Percentiles rank a stretch among this genome's conserved stretches.
Evolutionary conservation across 2,329 filamentous ascomycete genomes (phyloP).

Genomic region (Exophiala dermatitidis): DNA sequence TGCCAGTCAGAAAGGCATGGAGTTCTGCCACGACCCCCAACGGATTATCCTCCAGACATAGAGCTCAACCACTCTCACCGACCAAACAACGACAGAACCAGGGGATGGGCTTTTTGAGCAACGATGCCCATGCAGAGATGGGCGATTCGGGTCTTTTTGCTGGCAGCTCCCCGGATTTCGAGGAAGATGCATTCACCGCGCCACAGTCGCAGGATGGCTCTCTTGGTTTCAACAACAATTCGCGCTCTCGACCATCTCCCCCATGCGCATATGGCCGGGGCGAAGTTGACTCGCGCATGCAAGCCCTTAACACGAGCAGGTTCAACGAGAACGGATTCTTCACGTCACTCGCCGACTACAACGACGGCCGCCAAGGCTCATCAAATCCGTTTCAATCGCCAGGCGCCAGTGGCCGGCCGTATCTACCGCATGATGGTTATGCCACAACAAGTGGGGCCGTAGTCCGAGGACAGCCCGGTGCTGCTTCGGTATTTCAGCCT

Average conservation of each 20-base stretch:
- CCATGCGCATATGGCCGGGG: conserved; percentile 3
- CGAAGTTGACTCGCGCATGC: conserved; percentile 8
- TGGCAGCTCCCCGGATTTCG: conserved; percentile 20
- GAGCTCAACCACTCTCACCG: conserved; percentile 17
- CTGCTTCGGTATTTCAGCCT: neutral
- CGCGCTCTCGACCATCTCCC: conserved; percentile 13
- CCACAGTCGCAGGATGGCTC: conserved; percentile 22
- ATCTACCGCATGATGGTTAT: conserved; percentile 1
- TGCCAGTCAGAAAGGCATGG: conserved; percentile 14
- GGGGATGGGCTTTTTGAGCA: conserved; percentile 4
- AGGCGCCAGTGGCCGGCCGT: neutral
- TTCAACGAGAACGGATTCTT: conserved; percentile 10
- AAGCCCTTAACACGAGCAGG: conserved; percentile 5
- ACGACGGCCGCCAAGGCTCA: neutral
- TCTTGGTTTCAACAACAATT: conserved; percentile 5
- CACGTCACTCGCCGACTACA: conserved; percentile 1
- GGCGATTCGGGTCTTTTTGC: conserved; percentile 16
- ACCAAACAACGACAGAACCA: conserved; percentile 16
- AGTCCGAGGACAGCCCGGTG: neutral
- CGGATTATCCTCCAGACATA: conserved; percentile 7
- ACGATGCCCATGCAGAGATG: neutral
- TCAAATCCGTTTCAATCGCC: neutral
- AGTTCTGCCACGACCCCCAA: neutral
- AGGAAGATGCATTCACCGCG: conserved; percentile 4
- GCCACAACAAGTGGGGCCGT: neutral